Conservation (phyloP, 2,329 filamentous ascomycete species). For the Neonectria sp. region DNA sequence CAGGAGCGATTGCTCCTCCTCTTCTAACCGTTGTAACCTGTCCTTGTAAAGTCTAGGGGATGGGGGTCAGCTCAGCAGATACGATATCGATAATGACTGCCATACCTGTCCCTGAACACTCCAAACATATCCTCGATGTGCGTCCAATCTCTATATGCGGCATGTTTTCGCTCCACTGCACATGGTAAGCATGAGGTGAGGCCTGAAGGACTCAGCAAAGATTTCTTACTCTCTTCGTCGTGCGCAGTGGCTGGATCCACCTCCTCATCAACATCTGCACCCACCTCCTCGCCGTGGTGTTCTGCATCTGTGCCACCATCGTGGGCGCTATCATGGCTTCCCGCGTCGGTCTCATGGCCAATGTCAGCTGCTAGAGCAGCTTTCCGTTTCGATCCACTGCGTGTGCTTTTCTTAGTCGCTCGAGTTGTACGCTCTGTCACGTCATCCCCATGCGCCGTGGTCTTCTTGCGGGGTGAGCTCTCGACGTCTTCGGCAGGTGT, state of each 20-base stretch:
- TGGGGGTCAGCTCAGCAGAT: constrained; percentile 39
- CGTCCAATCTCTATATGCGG: constrained; percentile 83
- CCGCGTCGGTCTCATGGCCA: constrained; percentile 53
- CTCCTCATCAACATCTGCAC: constrained; percentile 72
- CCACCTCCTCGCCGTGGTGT: constrained; percentile 67
- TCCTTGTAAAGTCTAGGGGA: constrained; percentile 85
- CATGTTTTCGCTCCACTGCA: constrained; percentile 82
- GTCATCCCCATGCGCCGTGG: constrained; percentile 50
- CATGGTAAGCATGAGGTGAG: constrained; percentile 39
- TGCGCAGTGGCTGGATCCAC: constrained; percentile 71
- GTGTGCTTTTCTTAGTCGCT: constrained; percentile 58
- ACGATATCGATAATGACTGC: neutral
- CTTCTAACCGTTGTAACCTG: constrained; percentile 84
- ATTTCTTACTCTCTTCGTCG: constrained; percentile 73
- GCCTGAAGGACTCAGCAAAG: constrained; percentile 15
- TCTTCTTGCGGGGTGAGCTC: constrained; percentile 47
- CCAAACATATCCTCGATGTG: constrained; percentile 92
- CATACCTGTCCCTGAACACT: constrained; percentile 83
- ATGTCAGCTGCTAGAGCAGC: constrained; percentile 47
- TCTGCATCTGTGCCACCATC: constrained; percentile 60
- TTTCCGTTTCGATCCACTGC: constrained; percentile 58
- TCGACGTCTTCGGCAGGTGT: constrained; percentile 65
- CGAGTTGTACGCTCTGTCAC: constrained; percentile 51
- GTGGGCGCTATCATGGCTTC: constrained; percentile 51
- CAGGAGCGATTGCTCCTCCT: constrained; percentile 74